Percentiles rank a stretch among this genome's conserved stretches.
These are phyloP conservation scores for Lonicera japonica DNA, from an alignment of 129 eudicot genomes.

Conservation along the genomic window DNA sequence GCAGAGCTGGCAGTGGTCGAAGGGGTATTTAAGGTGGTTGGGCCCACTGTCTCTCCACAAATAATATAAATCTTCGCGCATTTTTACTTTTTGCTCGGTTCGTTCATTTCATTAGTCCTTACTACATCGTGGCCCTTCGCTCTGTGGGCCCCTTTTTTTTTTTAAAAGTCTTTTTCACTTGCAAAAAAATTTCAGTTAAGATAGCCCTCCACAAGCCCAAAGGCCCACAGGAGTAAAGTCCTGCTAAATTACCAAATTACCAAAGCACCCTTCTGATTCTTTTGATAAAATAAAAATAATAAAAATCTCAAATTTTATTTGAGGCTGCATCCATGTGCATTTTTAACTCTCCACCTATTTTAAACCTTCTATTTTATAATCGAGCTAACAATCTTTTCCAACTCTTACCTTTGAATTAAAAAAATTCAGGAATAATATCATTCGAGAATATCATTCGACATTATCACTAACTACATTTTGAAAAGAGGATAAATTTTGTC, in stretches of 20 bases:
- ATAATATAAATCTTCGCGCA: neutral
- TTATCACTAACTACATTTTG: too few relatives aligned
- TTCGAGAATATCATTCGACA: too few relatives aligned
- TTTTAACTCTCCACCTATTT: too few relatives aligned
- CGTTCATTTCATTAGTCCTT: neutral
- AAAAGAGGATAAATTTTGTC: too few relatives aligned
- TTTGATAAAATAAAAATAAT: neutral
- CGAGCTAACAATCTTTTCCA: too few relatives aligned
- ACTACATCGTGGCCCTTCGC: neutral
- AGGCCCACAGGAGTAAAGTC: neutral
- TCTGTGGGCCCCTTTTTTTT: neutral
- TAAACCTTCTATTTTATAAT: too few relatives aligned
- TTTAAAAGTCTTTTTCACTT: neutral
- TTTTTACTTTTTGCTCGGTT: too few relatives aligned
- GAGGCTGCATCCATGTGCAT: too few relatives aligned
- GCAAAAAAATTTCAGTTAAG: neutral
- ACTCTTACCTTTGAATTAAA: too few relatives aligned
- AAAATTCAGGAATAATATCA: too few relatives aligned
- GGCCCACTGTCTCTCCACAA: conserved; percentile 12
- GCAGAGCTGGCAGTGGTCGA: conserved; percentile 6
- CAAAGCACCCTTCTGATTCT: neutral
- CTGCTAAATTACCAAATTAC: neutral
- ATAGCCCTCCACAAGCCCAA: neutral
- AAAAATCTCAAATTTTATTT: too few relatives aligned
- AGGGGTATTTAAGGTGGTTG: conserved; percentile 6